Percentiles rank a stretch among this genome's conserved stretches.
Conservation (phyloP, 352 stramenopile species). For the Phytophthora parvispora region DNA sequence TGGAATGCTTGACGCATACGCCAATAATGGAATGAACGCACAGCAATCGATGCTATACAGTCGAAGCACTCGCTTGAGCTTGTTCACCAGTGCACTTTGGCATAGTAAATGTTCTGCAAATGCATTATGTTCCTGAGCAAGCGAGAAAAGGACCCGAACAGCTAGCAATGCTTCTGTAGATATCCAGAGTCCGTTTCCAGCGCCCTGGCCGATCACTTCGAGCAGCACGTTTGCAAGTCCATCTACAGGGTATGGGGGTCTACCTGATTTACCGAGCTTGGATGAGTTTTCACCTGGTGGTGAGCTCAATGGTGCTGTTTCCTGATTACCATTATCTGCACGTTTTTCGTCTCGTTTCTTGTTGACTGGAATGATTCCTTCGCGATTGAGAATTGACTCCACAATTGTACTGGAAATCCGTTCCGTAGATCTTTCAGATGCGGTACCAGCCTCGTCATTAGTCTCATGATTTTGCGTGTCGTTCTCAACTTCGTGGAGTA, state of each 20-base stretch:
- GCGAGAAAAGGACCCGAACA: slow-evolving; percentile 64
- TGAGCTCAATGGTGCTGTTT: slow-evolving; percentile 19
- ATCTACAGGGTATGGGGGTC: slow-evolving; percentile 33
- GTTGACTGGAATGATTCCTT: not conserved
- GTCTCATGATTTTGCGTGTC: slow-evolving; percentile 20
- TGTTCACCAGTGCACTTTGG: slow-evolving; percentile 28
- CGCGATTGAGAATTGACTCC: slow-evolving; percentile 50
- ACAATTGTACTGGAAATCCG: slow-evolving; percentile 47
- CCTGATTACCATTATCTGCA: slow-evolving; percentile 17
- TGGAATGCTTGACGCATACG: slow-evolving; percentile 67
- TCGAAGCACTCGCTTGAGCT: slow-evolving; percentile 57
- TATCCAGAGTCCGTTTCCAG: slow-evolving; percentile 31
- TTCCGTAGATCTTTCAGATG: not conserved
- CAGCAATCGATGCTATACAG: slow-evolving; percentile 57
- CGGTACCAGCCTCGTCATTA: no score
- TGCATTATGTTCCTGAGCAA: slow-evolving; percentile 54
- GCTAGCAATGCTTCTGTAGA: slow-evolving; percentile 55
- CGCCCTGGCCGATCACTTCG: slow-evolving; percentile 57
- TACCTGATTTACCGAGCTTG: slow-evolving; percentile 17
- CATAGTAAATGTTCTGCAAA: slow-evolving; percentile 67
- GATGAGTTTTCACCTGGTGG: slow-evolving; percentile 13
- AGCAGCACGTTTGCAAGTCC: slow-evolving; percentile 59
- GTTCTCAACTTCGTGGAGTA: slow-evolving; percentile 69
- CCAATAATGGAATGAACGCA: slow-evolving; percentile 69
- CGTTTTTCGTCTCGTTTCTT: slow-evolving; percentile 55